Evolutionary conservation across 2,329 filamentous ascomycete species (phyloP), one percentile per base, ranked within the genome.

Genomic region (Scedosporium boydii): DNA sequence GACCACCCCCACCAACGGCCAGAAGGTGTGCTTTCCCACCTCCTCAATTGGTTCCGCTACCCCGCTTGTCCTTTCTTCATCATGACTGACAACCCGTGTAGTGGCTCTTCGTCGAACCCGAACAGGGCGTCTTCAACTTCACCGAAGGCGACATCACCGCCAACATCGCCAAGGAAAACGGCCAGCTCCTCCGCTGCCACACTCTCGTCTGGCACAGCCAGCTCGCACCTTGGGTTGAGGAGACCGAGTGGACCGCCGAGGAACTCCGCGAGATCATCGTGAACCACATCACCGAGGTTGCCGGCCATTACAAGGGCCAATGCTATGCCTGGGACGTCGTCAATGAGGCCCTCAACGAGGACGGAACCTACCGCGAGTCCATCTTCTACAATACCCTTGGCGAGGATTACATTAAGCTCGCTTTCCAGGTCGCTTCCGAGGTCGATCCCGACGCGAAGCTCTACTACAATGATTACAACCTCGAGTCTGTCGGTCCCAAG

Each of bases 321-420:
- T 86, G 85, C 71, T 83, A 83, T 69, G 78, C 80, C 34, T 88
- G 85, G 85, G 85, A 88, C 62, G 85, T 88, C 0, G 79, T 87
- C 26, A 88, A 88, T 70, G 85, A 88, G 74, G 82, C 59, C 26
- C 76, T 86, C 48, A 78, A 81, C 63, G 85, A 87, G 21, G 79
- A 82, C 66, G 83, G 82, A 14, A 78, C 75, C 6, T 82, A 76
- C 72, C 76, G 83, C 62, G 68, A 75, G 63, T 77, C 72, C 62
- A 77, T 86, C 64, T 88, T 85, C 73, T 79, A 80, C 70, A 70
- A 77, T 34, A 78, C 78, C 38, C 78, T 87, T 18, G 83, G 84
- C 23, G 78, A 79, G 10, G 76, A 78, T 51, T 88, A 82, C 72
- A 78, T 88, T 62, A 75, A 79, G 10, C 75, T 84, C 51, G 82